A percentile compares a stretch with the other conserved stretches of the same genome.
Conservation (phyloP, 768 basidiomycete species). For the Coprinopsis cinerea region DNA sequence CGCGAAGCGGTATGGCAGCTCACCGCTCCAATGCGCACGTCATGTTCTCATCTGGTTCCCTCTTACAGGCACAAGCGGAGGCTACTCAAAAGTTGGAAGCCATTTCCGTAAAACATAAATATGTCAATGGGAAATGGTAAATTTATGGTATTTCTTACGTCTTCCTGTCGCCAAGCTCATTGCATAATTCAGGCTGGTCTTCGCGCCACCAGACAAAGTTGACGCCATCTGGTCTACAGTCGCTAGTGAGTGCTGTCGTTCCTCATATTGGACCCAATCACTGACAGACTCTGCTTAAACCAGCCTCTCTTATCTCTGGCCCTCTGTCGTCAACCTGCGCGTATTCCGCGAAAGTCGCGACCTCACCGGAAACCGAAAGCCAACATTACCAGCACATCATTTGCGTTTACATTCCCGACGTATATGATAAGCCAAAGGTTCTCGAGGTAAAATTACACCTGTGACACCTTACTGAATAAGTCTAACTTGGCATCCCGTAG, state of each 20-base stretch:
- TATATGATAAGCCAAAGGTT: conserved; percentile 58
- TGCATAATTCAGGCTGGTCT: conserved; percentile 50
- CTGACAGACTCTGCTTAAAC: neutral
- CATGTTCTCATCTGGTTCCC: neutral
- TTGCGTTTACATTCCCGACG: conserved; percentile 66
- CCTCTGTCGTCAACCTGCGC: conserved; percentile 56
- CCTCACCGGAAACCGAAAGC: conserved; percentile 42
- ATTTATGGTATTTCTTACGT: neutral
- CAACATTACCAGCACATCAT: conserved; percentile 58
- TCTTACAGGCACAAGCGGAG: conserved; percentile 49
- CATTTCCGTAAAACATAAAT: conserved; percentile 50
- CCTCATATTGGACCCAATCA: conserved; percentile 2
- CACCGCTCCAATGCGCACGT: neutral
- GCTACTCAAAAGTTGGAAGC: conserved; percentile 53
- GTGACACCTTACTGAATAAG: neutral
- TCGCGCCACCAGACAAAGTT: conserved; percentile 54
- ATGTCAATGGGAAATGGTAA: conserved; percentile 66
- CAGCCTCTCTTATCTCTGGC: conserved; percentile 63
- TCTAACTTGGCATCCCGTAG: conserved; percentile 24
- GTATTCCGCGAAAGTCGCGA: conserved; percentile 58
- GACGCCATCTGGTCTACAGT: conserved; percentile 58
- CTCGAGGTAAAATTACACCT: conserved; percentile 35
- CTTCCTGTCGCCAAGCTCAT: neutral
- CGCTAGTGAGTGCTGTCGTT: conserved; percentile 40
- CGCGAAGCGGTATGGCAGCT: conserved; percentile 50